Percentiles rank a stretch among this genome's conserved stretches.
phyloP scores from a whole-genome alignment of 2,329 filamentous ascomycete genomes.

The Penicillium sp. region DNA sequence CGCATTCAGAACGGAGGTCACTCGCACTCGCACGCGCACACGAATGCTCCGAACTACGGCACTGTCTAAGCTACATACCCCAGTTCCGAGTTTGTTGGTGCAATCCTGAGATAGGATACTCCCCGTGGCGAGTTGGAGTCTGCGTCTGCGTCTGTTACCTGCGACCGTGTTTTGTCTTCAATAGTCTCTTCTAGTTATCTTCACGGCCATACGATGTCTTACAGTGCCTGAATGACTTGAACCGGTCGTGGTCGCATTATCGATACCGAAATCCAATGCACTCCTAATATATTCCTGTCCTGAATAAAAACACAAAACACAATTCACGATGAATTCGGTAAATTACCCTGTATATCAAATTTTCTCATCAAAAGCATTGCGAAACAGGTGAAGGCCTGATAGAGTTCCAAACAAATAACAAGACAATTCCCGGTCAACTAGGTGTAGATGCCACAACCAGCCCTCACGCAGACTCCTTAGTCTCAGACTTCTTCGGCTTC shows the following conservation, averaged over 20 bases:
- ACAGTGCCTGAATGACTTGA: background rate
- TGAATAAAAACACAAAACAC: too few species aligned
- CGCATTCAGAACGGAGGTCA: constrained; percentile 45
- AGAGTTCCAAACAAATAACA: background rate
- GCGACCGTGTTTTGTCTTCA: background rate
- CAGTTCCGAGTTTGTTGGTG: background rate
- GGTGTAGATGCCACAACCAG: background rate
- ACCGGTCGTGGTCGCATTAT: background rate
- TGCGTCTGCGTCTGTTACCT: background rate
- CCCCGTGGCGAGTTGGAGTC: background rate
- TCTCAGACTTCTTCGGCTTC: constrained; percentile 49
- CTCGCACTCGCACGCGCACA: background rate
- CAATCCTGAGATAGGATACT: background rate
- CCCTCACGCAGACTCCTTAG: constrained; percentile 10
- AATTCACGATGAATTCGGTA: background rate
- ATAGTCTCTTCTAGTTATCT: background rate
- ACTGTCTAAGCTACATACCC: constrained; percentile 18
- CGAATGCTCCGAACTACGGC: constrained; percentile 27
- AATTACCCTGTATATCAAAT: background rate
- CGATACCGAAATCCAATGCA: background rate
- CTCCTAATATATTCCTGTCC: background rate
- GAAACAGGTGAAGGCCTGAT: background rate
- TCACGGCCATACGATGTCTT: background rate
- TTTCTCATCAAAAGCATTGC: background rate
- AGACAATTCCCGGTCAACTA: background rate